Base-by-base conservation (phyloP, 2,329 filamentous ascomycete species). In the Blumeriella jaapii region DNA sequence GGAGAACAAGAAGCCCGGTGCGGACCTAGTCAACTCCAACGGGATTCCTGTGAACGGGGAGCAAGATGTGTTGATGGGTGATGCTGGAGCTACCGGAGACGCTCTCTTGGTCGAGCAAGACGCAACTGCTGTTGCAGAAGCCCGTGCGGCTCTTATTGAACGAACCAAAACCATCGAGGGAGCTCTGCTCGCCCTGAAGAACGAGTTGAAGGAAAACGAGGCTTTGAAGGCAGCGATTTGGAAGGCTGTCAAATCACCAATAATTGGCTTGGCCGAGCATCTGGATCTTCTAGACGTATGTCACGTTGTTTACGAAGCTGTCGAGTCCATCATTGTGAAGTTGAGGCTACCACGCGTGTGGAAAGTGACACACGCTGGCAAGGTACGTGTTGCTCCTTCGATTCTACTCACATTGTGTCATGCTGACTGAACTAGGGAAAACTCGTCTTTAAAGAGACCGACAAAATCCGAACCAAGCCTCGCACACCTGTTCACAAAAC, bases 241-340 rank as follows among this genome's bases (percentile, higher is more conserved):
- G 68, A 58, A 58, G 27, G 66, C 68, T 10, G 51, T 69, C 5
- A 59, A 62, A 23, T 71, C 68, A 17, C 56, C 61, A 1, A 49
- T 61, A 13, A 59, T 69, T 29, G 64, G 64, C 5, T 51, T 66
- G 18, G 48, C 57, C 12, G 69, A 73, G 48, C 63, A 68, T 47
- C 55, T 59, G 17, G 65, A 67, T 45, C 46, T 73, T 8, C 50
- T 72, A 23, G 65, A 71, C 43, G 57, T 72, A 22, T 69, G 68
- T 48, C 58, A 59, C 20, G 54, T 67, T 29, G 56, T 74, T 40
- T 69, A 69, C 40, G 61, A 65, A 11, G 55, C 63, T n/a, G 61
- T 66, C 13, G 57, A 61, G 31, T 61, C 62, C 5, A 50, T 71
- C 30, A 48, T 63, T 18, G 44, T 72, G 23, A 65, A 59, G 11